phyloP scores from a whole-genome alignment of 169 alveolate genomes.

The Eimeria acervulina region DNA sequence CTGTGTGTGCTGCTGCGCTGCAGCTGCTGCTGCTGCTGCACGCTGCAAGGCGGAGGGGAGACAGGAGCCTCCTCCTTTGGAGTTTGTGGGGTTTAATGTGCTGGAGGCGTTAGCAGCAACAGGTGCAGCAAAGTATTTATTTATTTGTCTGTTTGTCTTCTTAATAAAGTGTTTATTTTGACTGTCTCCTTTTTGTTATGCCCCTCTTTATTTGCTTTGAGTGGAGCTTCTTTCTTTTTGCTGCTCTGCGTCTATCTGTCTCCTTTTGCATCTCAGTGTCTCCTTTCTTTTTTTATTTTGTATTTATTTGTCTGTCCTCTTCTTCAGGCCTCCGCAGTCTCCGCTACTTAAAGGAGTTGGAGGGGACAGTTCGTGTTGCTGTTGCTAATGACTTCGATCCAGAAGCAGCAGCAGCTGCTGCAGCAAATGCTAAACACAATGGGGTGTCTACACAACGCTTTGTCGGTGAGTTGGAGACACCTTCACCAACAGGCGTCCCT shows the following conservation, averaged over 20 bases:
- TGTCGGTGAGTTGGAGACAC: constrained; percentile 76
- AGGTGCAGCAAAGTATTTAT: constrained; percentile 83
- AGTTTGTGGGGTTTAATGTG: constrained; percentile 82
- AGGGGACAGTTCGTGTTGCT: constrained; percentile 84
- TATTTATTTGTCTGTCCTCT: too few species aligned
- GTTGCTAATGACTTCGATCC: constrained; percentile 93
- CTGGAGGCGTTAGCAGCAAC: constrained; percentile 84
- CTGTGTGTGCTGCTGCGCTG: neutral
- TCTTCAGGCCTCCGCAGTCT: constrained; percentile 93
- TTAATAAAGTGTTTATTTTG: constrained; percentile 15
- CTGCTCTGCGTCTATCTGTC: constrained; percentile 10
- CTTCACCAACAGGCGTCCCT: neutral
- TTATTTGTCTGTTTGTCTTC: constrained; percentile 62
- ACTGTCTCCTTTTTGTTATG: neutral
- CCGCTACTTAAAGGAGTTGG: constrained; percentile 93
- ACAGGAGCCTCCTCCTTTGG: constrained; percentile 54
- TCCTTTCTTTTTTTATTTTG: neutral
- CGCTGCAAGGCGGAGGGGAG: constrained; percentile 81
- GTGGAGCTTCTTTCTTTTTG: neutral
- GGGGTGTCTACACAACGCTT: constrained; percentile 84
- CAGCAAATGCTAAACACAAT: constrained; percentile 91
- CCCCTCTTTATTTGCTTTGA: neutral
- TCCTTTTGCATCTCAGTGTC: neutral
- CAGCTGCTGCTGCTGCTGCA: constrained; percentile 63
- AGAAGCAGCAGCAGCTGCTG: constrained; percentile 89